Conservation (phyloP, 176 grass and related monocot species). For the Triticum timopheevii region DNA sequence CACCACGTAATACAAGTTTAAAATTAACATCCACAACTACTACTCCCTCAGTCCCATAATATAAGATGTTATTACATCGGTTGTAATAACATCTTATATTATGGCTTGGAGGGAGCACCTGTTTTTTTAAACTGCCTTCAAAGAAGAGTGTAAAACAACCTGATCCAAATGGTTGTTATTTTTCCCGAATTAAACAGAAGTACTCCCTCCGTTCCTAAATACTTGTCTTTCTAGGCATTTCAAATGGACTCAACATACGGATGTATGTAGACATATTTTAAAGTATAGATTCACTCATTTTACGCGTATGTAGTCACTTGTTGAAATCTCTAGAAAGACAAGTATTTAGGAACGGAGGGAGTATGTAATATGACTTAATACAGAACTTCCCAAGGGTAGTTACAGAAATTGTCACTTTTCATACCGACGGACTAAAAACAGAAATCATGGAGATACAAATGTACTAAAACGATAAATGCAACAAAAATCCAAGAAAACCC, state of each 20-base stretch:
- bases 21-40: not conserved
- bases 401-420: constrained; percentile 17
- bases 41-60: too few species aligned
- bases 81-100: too few species aligned
- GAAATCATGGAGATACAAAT: constrained; percentile 17
- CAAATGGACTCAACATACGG: too few species aligned
- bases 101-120: too few species aligned
- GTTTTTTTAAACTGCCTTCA: not conserved
- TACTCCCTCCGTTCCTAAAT: too few species aligned
- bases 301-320: too few species aligned
- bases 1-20: not conserved
- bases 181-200: not conserved
- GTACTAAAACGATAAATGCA: constrained; percentile 32
- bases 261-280: too few species aligned
- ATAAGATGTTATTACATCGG: too few species aligned
- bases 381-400: constrained; percentile 27
- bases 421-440: not conserved
- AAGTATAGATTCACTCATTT: too few species aligned
- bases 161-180: not conserved
- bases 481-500: constrained; percentile 35
- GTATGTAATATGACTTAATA: constrained; percentile 16
- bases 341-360: too few species aligned
- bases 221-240: too few species aligned
- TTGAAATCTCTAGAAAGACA: too few species aligned
- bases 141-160: not conserved